phyloP scores from a whole-genome alignment of 1,284 basidiomycete species.

The Coniferiporia sulphurascens region DNA sequence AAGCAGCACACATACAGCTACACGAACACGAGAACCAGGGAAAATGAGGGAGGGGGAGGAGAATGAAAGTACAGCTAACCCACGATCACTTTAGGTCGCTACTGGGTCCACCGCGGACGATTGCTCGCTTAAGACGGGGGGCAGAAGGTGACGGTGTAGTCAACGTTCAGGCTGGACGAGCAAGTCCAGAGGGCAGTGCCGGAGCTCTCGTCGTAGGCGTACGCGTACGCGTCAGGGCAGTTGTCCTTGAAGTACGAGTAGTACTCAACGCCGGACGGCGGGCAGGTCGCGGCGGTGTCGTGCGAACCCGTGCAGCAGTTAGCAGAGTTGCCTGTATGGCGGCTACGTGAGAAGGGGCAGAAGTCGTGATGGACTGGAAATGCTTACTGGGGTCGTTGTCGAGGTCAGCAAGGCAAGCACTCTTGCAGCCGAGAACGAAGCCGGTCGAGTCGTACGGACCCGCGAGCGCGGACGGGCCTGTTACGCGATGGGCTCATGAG shows the following conservation, averaged over 20 bases:
- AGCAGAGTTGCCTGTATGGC: constrained; percentile 27
- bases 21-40: too few species aligned
- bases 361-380: neutral
- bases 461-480: constrained; percentile 46
- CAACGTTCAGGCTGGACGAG: constrained; percentile 35
- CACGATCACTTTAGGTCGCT: too few species aligned
- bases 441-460: constrained; percentile 50
- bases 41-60: too few species aligned
- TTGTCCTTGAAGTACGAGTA: constrained; percentile 53
- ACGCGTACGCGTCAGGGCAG: constrained; percentile 53
- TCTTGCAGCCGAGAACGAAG: constrained; percentile 51
- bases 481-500: neutral
- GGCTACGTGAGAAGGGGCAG: neutral
- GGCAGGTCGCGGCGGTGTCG: constrained; percentile 46
- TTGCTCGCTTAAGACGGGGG: constrained; percentile 24
- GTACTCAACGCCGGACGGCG: constrained; percentile 40
- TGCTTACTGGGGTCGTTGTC: constrained; percentile 36
- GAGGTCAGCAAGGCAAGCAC: constrained; percentile 52
- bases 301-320: constrained; percentile 54
- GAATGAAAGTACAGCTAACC: too few species aligned
- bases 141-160: constrained; percentile 56
- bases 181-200: constrained; percentile 52
- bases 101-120: neutral
- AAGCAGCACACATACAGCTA: too few species aligned
- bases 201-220: constrained; percentile 52